Percentiles rank a stretch among this genome's conserved stretches.
Conservation (phyloP, 2,329 filamentous ascomycete genomes). For the Paecilomyces sp. region DNA sequence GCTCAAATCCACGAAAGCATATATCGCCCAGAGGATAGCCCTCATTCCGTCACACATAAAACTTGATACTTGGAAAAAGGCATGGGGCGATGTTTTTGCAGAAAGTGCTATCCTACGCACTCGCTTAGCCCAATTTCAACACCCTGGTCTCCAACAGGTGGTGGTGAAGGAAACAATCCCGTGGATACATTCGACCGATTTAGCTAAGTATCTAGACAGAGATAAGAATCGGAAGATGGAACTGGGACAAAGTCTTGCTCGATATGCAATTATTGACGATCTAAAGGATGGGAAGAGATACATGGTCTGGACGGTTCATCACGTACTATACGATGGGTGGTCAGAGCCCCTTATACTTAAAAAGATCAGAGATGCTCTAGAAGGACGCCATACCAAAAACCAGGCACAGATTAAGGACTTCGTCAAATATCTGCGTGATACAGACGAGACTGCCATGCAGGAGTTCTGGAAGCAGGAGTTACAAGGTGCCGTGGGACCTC, state of each 20-base stretch:
- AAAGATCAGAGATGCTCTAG: conserved; percentile 21
- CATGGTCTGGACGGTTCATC: conserved; percentile 45
- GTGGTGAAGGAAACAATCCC: conserved; percentile 23
- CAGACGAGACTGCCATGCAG: conserved; percentile 33
- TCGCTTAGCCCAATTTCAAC: conserved; percentile 31
- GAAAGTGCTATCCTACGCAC: conserved; percentile 41
- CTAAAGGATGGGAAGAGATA: conserved; percentile 20
- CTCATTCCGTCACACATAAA: conserved; percentile 28
- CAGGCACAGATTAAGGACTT: conserved; percentile 35
- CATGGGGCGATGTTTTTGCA: conserved; percentile 37
- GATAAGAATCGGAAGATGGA: conserved; percentile 22
- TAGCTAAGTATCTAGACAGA: conserved; percentile 18
- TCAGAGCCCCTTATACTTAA: conserved; percentile 31
- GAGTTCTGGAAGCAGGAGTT: conserved; percentile 44
- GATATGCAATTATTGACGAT: conserved; percentile 26
- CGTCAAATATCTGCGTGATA: conserved; percentile 40
- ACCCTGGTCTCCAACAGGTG: conserved; percentile 28
- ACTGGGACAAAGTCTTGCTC: conserved; percentile 27
- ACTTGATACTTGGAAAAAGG: conserved; percentile 31
- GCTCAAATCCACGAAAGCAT: conserved; percentile 35
- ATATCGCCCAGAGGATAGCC: conserved; percentile 38
- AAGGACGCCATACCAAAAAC: conserved; percentile 13
- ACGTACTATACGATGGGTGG: conserved; percentile 47
- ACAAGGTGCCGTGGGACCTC: conserved; percentile 37
- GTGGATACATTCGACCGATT: conserved; percentile 21